Conservation (phyloP, 2,329 filamentous ascomycete genomes). For the Didymella glomerata region DNA sequence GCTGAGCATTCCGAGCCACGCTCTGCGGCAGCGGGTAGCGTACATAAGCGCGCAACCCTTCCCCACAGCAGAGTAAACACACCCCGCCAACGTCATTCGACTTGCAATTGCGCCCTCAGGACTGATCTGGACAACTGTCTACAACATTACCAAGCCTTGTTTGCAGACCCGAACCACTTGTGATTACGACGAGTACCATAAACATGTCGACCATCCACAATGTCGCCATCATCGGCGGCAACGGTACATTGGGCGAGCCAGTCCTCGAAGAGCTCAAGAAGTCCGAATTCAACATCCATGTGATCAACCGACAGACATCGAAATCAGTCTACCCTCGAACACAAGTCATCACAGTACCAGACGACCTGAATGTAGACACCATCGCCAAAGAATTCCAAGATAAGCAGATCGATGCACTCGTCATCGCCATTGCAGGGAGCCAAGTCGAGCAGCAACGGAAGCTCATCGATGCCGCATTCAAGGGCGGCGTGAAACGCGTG, state of each 20-base stretch:
- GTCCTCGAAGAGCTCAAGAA: conserved; percentile 45
- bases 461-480: conserved; percentile 66
- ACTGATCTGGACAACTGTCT: neutral
- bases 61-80: conserved; percentile 6
- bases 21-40: conserved; percentile 3
- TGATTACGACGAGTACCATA: conserved; percentile 8
- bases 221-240: conserved; percentile 54
- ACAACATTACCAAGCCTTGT: neutral
- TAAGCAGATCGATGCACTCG: conserved; percentile 58
- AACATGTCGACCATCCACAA: conserved; percentile 43
- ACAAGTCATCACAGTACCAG: conserved; percentile 52
- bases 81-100: conserved; percentile 14
- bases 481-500: conserved; percentile 66
- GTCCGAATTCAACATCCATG: conserved; percentile 44
- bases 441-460: conserved; percentile 57
- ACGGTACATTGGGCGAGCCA: conserved; percentile 46
- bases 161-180: neutral
- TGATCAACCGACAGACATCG: conserved; percentile 47
- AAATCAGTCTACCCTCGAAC: conserved; percentile 54
- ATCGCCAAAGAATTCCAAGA: conserved; percentile 54
- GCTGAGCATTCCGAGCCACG: conserved; percentile 11
- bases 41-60: conserved; percentile 20
- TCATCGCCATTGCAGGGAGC: conserved; percentile 59
- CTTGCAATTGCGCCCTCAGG: neutral
- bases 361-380: conserved; percentile 46